Percentiles rank a stretch among this genome's conserved stretches.
Conservation (phyloP, 176 grass and related monocot species). For the Leersia perrieri region DNA sequence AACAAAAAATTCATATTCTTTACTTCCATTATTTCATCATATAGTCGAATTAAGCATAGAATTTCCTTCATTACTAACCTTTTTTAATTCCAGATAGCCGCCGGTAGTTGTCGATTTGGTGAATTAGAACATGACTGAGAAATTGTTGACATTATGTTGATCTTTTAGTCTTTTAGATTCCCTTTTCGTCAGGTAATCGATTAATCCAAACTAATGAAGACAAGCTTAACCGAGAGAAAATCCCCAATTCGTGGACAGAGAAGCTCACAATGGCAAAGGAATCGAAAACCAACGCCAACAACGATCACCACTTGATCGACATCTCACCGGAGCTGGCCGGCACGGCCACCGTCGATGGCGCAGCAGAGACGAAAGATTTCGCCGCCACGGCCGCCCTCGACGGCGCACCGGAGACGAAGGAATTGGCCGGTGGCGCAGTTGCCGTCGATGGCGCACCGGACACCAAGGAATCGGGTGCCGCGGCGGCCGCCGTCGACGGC, state of each 20-base stretch:
- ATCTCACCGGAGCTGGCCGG: neutral
- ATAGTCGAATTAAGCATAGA: neutral
- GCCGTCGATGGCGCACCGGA: neutral
- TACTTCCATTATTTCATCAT: too few species aligned
- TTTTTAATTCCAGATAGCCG: neutral
- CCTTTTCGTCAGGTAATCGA: neutral
- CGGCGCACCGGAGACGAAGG: neutral
- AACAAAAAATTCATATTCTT: too few species aligned
- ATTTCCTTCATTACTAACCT: neutral
- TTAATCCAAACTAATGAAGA: neutral
- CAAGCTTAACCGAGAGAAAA: neutral
- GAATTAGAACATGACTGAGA: neutral
- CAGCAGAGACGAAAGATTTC: too few species aligned
- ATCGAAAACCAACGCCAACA: neutral
- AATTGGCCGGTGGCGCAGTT: neutral
- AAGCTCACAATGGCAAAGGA: neutral
- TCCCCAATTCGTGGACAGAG: neutral
- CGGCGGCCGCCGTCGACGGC: too few species aligned
- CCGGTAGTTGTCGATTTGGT: neutral
- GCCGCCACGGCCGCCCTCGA: too few species aligned
- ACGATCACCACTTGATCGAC: conserved; percentile 29
- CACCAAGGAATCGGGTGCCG: neutral
- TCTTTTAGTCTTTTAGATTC: neutral
- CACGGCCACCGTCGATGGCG: neutral
- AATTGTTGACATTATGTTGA: neutral